These are phyloP conservation scores for Cryptococcus depauperatus DNA, from an alignment of 1,284 basidiomycete genomes.

Conservation along the genomic window DNA sequence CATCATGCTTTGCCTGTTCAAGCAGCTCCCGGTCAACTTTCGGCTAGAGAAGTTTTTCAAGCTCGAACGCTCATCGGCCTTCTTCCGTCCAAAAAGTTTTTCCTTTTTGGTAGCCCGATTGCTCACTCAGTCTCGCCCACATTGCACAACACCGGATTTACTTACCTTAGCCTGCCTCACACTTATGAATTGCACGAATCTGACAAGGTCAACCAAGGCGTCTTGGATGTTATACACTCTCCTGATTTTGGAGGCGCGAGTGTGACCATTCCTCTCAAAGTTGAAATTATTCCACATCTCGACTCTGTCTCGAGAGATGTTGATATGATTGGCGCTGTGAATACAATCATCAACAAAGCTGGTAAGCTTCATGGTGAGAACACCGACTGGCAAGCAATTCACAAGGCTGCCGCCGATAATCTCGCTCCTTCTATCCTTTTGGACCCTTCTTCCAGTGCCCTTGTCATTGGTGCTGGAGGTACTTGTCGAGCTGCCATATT, in stretches of 20 bases:
- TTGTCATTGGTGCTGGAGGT: slow-evolving; percentile 87
- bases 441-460: slow-evolving; percentile 49
- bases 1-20: slow-evolving; percentile 73
- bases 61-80: slow-evolving; percentile 74
- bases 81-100: slow-evolving; percentile 63
- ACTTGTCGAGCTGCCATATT: slow-evolving; percentile 88
- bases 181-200: slow-evolving; percentile 73
- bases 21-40: slow-evolving; percentile 88
- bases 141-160: slow-evolving; percentile 85
- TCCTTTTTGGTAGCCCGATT: slow-evolving; percentile 84
- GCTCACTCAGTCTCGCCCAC: slow-evolving; percentile 83
- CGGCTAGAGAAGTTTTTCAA: slow-evolving; percentile 74
- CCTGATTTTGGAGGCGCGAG: slow-evolving; percentile 87
- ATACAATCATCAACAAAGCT: slow-evolving; percentile 66
- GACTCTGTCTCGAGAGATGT: slow-evolving; percentile 71
- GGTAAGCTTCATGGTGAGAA: slow-evolving; percentile 71
- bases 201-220: slow-evolving; percentile 55
- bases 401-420: slow-evolving; percentile 47
- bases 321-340: slow-evolving; percentile 78
- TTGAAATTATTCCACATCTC: slow-evolving; percentile 73
- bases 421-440: slow-evolving; percentile 28
- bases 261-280: slow-evolving; percentile 90
- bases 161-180: slow-evolving; percentile 72
- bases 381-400: slow-evolving; percentile 86
- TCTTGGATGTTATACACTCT: slow-evolving; percentile 57